Percentiles rank a stretch among this genome's conserved stretches.
These are phyloP conservation scores for Naumovozyma baii DNA, from an alignment of 805 yeast species.

Conservation along the genomic window DNA sequence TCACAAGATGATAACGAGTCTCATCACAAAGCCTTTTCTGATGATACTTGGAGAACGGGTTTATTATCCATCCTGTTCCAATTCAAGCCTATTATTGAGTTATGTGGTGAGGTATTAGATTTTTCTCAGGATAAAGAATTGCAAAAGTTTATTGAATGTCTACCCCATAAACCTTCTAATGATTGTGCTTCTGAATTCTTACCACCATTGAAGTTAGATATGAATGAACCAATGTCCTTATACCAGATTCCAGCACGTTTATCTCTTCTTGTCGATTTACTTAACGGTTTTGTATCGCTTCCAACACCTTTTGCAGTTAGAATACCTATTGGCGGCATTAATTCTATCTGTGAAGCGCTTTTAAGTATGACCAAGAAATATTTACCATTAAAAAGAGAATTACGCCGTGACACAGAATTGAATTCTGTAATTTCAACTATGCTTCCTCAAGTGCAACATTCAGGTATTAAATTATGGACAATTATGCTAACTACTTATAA, in stretches of 20 bases:
- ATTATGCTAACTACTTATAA: slow-evolving; percentile 22
- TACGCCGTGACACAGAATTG: slow-evolving; percentile 44
- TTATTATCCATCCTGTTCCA: slow-evolving; percentile 43
- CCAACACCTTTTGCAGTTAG: slow-evolving; percentile 47
- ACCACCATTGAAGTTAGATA: slow-evolving; percentile 46
- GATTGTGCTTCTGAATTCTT: slow-evolving; percentile 27
- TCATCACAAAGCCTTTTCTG: slow-evolving; percentile 30
- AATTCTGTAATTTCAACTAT: slow-evolving; percentile 37
- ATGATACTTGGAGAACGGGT: slow-evolving; percentile 40
- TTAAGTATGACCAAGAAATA: slow-evolving; percentile 47
- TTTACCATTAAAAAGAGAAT: slow-evolving; percentile 45
- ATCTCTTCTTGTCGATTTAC: slow-evolving; percentile 35
- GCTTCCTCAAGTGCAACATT: slow-evolving; percentile 36
- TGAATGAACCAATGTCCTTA: slow-evolving; percentile 45
- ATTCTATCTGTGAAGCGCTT: slow-evolving; percentile 44
- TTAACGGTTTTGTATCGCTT: slow-evolving; percentile 39
- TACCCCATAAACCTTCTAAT: slow-evolving; percentile 25
- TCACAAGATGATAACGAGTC: slow-evolving; percentile 25
- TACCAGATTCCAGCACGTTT: slow-evolving; percentile 45
- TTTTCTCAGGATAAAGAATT: slow-evolving; percentile 47
- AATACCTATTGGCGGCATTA: slow-evolving; percentile 54
- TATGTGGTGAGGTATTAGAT: slow-evolving; percentile 52
- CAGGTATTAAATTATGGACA: slow-evolving; percentile 37
- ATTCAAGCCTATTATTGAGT: slow-evolving; percentile 41
- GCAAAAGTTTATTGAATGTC: slow-evolving; percentile 30